Percentiles rank a stretch among this genome's conserved stretches.
These are phyloP conservation scores for Ceratocystiopsis sp. DNA, from an alignment of 2,329 filamentous ascomycete species.

Conservation along the genomic window DNA sequence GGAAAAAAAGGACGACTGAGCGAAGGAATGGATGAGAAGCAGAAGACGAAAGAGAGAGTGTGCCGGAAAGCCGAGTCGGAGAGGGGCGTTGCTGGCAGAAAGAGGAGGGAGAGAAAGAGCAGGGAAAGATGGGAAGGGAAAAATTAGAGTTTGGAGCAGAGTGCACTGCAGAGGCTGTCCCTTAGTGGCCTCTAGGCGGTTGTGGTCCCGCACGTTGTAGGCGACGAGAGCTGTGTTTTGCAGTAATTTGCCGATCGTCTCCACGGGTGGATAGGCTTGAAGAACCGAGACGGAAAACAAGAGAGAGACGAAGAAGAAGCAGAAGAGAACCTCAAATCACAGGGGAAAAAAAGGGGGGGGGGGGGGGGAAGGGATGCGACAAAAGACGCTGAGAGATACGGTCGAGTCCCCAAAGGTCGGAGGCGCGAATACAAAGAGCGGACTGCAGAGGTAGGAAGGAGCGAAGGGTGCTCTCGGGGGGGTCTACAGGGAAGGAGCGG, in stretches of 20 bases:
- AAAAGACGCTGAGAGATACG: neutral
- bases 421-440: neutral
- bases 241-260: too few species aligned
- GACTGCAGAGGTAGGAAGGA: neutral
- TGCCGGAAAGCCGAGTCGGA: neutral
- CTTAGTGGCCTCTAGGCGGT: too few species aligned
- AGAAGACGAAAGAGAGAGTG: neutral
- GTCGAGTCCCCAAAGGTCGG: neutral
- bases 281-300: neutral
- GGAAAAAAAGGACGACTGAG: neutral
- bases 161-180: too few species aligned
- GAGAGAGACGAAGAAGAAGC: conserved; percentile 4
- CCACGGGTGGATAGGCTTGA: neutral
- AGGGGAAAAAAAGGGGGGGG: too few species aligned
- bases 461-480: neutral
- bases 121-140: neutral
- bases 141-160: neutral
- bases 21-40: neutral
- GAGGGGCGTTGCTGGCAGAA: too few species aligned
- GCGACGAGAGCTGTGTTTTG: neutral
- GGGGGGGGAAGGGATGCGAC: conserved; percentile 1
- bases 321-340: conserved; percentile 1
- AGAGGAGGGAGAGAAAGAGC: neutral
- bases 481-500: neutral
- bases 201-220: too few species aligned